phyloP scores from a whole-genome alignment of 148 eudicot species.

The Arbutus unedo region DNA sequence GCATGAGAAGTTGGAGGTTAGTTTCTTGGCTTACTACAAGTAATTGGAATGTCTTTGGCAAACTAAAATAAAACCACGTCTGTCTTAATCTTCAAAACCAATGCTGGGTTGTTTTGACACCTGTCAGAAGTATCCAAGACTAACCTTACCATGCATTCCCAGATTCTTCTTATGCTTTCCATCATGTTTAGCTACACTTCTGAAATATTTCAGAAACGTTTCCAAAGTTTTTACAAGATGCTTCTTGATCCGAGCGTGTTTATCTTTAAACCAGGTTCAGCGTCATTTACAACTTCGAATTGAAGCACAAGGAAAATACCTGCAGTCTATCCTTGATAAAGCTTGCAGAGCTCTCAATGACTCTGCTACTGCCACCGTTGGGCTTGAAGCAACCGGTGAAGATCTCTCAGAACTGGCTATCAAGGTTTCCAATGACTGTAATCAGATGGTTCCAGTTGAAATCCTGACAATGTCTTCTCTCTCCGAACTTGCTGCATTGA shows the following conservation, averaged over 20 bases:
- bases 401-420: slow-evolving; percentile 60
- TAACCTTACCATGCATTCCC: no score
- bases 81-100: background rate
- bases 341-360: slow-evolving; percentile 59
- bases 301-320: slow-evolving; percentile 66
- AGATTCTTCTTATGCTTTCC: background rate
- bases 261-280: slow-evolving; percentile 43
- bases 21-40: slow-evolving; percentile 13
- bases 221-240: background rate
- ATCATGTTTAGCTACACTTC: background rate
- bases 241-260: background rate
- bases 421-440: slow-evolving; percentile 42
- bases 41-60: background rate
- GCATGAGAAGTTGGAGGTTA: slow-evolving; percentile 80
- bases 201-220: background rate
- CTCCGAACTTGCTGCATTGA: slow-evolving; percentile 18
- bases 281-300: slow-evolving; percentile 59
- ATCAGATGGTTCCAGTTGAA: slow-evolving; percentile 25
- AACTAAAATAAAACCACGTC: background rate
- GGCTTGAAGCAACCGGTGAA: slow-evolving; percentile 53
- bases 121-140: background rate
- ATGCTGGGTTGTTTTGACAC: background rate
- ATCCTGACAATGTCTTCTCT: slow-evolving; percentile 35
- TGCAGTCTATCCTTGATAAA: slow-evolving; percentile 65
- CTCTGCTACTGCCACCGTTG: slow-evolving; percentile 34